Conservation (phyloP, 495 filamentous ascomycete species). For the Pyrenopolyporus hunteri region DNA sequence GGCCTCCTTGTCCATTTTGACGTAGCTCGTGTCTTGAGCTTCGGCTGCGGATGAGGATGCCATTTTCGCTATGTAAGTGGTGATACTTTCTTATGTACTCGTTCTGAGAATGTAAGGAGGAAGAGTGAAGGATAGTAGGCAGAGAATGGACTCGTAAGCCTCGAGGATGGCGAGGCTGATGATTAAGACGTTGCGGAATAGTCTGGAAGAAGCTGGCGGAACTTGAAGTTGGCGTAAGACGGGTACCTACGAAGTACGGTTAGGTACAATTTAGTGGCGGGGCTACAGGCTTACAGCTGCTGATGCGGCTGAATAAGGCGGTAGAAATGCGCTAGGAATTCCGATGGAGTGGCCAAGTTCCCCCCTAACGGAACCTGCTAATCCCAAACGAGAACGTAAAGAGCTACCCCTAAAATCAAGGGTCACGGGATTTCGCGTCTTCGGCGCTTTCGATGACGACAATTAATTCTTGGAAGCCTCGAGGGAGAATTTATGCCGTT, state of each 20-base stretch:
- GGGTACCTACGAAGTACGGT: not conserved
- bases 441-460: conserved; percentile 37
- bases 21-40: conserved; percentile 53
- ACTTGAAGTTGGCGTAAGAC: not conserved
- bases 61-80: conserved; percentile 33
- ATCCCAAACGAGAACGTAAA: conserved; percentile 10
- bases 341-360: not conserved
- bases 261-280: conserved; percentile 18
- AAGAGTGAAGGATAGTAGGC: conserved; percentile 20
- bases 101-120: not conserved
- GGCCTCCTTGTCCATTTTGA: conserved; percentile 63
- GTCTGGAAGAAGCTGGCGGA: conserved; percentile 36
- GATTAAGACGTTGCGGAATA: conserved; percentile 38
- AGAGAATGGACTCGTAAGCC: conserved; percentile 38
- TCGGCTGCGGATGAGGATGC: conserved; percentile 38
- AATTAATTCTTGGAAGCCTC: conserved; percentile 1
- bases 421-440: conserved; percentile 44
- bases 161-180: conserved; percentile 33
- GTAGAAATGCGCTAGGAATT: not conserved
- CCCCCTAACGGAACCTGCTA: conserved; percentile 15
- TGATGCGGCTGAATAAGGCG: conserved; percentile 35
- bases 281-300: conserved; percentile 15
- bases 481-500: not conserved
- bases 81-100: conserved; percentile 18
- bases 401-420: conserved; percentile 1